Base-by-base conservation (phyloP, 768 basidiomycete species). In the Mycena galericulata region DNA sequence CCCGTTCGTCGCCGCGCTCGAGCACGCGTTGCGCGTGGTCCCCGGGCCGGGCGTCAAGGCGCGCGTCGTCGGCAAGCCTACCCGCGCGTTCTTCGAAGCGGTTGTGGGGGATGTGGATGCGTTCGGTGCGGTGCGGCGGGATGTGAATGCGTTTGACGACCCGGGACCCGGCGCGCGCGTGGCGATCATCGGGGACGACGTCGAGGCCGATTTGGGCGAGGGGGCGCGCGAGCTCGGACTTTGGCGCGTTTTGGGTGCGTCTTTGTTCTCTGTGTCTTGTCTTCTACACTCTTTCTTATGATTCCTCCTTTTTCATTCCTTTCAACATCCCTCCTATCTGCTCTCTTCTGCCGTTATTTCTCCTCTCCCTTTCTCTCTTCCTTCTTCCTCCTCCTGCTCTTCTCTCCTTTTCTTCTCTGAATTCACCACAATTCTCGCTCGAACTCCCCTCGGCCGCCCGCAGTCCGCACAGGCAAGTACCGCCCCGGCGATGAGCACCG, bases 381-480 rank as follows among this genome's bases (percentile, higher is more conserved):
- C 8, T 46, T 24, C 45, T 12, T 34, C 8, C n/a, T 3, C 34
- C n/a, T 49, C 7, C 47, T 12, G 24, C 9, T 49, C 17, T 9
- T 10, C n/a, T 49, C 20, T 43, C n/a, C 41, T 10, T 14, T 10
- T 15, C 26, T 22, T 51, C 14, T 22, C 26, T 18, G 11, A 29
- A 8, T 6, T 22, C 15, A 4, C 27, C 17, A 8, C 22, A 18
- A n/a, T 41, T 18, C 22, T 27, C 26, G 29, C n/a, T 15, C 54
- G 41, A 20, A n/a, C n/a, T n/a, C n/a, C n/a, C n/a, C n/a, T n/a
- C n/a, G n/a, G n/a, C n/a, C n/a, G n/a, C n/a, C n/a, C 43, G 45
- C 63, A 89, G 91, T 92, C 26, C 84, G 82, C 73, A 90, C 91
- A 7, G 92, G 92, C 14, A 93, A 92, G 73, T 92, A 91, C 74